Percentiles rank a stretch among this genome's conserved stretches.
Conservation (phyloP, 2,329 filamentous ascomycete species). For the Ophiostoma sp. region DNA sequence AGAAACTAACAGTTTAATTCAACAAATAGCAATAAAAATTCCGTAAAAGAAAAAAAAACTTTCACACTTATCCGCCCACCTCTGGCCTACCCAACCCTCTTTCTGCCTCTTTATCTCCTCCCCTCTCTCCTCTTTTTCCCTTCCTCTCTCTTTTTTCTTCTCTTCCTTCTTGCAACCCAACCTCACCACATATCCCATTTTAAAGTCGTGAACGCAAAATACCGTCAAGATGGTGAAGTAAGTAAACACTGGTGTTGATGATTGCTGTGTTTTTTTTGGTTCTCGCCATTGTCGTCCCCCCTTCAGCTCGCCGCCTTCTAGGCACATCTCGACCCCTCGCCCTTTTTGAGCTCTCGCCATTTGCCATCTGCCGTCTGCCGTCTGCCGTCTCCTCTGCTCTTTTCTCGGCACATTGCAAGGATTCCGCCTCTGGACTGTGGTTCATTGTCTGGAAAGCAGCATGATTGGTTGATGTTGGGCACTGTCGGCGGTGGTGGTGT, state of each 20-base stretch:
- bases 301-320: not conserved
- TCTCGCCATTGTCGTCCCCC: not conserved
- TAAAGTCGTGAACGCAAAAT: constrained; percentile 40
- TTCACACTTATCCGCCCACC: constrained; percentile 24
- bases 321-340: constrained; percentile 11
- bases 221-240: constrained; percentile 99
- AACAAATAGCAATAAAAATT: constrained; percentile 9
- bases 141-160: constrained; percentile 17
- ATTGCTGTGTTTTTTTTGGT: not conserved
- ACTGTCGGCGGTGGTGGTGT: not conserved
- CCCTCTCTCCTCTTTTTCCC: constrained; percentile 19
- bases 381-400: not conserved
- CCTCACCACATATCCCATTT: constrained; percentile 25
- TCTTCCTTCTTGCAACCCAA: constrained; percentile 20
- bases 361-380: not conserved
- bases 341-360: constrained; percentile 8
- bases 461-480: not conserved
- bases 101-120: constrained; percentile 17
- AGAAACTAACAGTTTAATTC: constrained; percentile 18
- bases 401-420: not conserved
- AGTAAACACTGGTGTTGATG: constrained; percentile 44
- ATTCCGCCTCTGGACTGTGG: not conserved
- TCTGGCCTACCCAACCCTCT: constrained; percentile 20
- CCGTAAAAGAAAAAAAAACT: constrained; percentile 21
- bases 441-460: not conserved